Evolutionary conservation across 306 rosid species (phyloP).

Genomic region (Trifolium subterraneum): DNA sequence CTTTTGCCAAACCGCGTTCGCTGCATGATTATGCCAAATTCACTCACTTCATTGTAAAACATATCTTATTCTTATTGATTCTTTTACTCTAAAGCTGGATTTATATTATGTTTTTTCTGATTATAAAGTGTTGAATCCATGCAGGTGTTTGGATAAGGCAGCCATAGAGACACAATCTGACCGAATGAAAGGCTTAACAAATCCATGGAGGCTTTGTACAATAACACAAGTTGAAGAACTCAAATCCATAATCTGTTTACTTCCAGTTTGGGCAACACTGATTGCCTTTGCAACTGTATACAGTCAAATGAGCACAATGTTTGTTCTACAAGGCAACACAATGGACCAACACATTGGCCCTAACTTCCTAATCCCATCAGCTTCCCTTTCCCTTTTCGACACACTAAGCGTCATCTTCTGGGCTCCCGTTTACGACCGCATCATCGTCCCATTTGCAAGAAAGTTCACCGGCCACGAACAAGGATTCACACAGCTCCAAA

Average conservation of each 20-base stretch:
- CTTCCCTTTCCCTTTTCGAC: constrained; percentile 81
- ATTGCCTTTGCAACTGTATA: constrained; percentile 76
- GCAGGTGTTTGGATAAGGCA: constrained; percentile 83
- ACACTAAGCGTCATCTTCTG: constrained; percentile 83
- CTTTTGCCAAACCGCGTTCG: background rate
- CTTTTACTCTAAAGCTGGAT: background rate
- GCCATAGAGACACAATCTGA: constrained; percentile 57
- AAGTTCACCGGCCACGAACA: constrained; percentile 67
- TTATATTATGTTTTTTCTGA: background rate
- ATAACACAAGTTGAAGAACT: constrained; percentile 92
- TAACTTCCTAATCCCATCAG: constrained; percentile 74
- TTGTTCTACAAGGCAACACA: constrained; percentile 85
- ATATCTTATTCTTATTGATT: too few species aligned
- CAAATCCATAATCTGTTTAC: constrained; percentile 62
- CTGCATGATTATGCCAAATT: background rate
- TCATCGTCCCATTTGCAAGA: constrained; percentile 66
- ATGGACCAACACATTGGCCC: constrained; percentile 81
- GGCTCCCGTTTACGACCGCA: constrained; percentile 65
- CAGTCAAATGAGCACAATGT: constrained; percentile 89
- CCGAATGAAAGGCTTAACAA: constrained; percentile 36
- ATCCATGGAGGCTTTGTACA: constrained; percentile 80
- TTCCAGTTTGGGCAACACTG: constrained; percentile 85
- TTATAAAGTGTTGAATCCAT: constrained; percentile 36
- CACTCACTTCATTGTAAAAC: background rate
- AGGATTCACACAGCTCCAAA: constrained; percentile 79